phyloP scores from a whole-genome alignment of 2,329 filamentous ascomycete genomes.

The Diaporthe sp. region DNA sequence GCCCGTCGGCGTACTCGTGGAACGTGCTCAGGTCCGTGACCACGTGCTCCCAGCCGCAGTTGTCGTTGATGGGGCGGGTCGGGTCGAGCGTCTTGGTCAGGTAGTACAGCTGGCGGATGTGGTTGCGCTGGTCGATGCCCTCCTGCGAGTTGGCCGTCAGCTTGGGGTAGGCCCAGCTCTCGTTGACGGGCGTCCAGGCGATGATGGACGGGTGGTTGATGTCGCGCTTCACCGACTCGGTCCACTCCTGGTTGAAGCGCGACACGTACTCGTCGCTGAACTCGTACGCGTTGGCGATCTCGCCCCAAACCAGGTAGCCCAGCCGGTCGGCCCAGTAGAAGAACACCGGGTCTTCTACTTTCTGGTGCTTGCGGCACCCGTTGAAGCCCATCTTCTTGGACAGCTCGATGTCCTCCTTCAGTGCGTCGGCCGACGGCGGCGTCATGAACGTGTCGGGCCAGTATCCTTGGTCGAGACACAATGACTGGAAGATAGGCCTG shows the following conservation, averaged over 20 bases:
- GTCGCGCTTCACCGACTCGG: slow-evolving; percentile 71
- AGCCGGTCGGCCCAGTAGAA: slow-evolving; percentile 73
- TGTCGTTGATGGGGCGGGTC: slow-evolving; percentile 76
- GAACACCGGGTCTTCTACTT: slow-evolving; percentile 73
- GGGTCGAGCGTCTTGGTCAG: slow-evolving; percentile 73
- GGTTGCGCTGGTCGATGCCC: slow-evolving; percentile 71
- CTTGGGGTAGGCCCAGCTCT: slow-evolving; percentile 74
- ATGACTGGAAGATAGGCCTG: slow-evolving; percentile 70
- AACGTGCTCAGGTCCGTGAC: slow-evolving; percentile 75
- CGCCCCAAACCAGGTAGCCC: slow-evolving; percentile 74
- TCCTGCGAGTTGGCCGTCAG: slow-evolving; percentile 69
- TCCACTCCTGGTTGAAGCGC: slow-evolving; percentile 75
- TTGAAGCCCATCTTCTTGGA: slow-evolving; percentile 74
- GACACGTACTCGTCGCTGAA: slow-evolving; percentile 71
- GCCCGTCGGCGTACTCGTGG: slow-evolving; percentile 75
- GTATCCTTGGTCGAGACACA: slow-evolving; percentile 74
- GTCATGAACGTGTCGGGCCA: slow-evolving; percentile 74
- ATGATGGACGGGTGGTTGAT: slow-evolving; percentile 76
- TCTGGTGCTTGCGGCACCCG: slow-evolving; percentile 75
- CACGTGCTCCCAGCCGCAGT: slow-evolving; percentile 80
- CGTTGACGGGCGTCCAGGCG: slow-evolving; percentile 76
- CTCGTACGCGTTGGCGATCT: slow-evolving; percentile 75
- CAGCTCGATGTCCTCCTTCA: slow-evolving; percentile 67
- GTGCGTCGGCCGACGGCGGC: slow-evolving; percentile 61
- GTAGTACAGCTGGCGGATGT: slow-evolving; percentile 74